Evolutionary conservation across 176 grass and related monocot genomes (phyloP).

Genomic region (Carex parvula): DNA sequence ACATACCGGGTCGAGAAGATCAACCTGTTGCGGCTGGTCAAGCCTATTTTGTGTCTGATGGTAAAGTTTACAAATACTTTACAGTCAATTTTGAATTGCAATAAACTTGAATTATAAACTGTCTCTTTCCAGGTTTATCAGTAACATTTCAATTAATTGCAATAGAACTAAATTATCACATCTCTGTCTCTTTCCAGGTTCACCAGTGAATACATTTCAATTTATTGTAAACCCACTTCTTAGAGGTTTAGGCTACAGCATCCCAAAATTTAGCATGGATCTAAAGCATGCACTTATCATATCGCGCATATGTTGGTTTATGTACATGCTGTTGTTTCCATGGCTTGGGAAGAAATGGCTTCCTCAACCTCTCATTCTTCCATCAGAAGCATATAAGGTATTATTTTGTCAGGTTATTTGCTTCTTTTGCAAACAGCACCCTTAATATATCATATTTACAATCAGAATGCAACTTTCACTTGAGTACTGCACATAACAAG

Average conservation of each 20-base stretch:
- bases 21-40: slow-evolving; percentile 73
- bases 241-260: slow-evolving; percentile 54
- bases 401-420: neutral
- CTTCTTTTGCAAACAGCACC: neutral
- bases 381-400: slow-evolving; percentile 88
- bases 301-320: slow-evolving; percentile 47
- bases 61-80: slow-evolving; percentile 37
- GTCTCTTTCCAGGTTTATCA: slow-evolving; percentile 51
- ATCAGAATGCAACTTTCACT: neutral
- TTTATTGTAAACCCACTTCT: slow-evolving; percentile 77
- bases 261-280: slow-evolving; percentile 47
- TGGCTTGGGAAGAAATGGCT: slow-evolving; percentile 84
- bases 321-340: slow-evolving; percentile 56
- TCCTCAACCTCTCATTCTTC: slow-evolving; percentile 74
- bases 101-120: neutral
- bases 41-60: slow-evolving; percentile 85
- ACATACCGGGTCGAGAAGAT: slow-evolving; percentile 73
- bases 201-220: slow-evolving; percentile 57
- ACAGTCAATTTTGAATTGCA: neutral
- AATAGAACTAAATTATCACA: neutral
- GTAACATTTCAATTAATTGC: slow-evolving; percentile 68
- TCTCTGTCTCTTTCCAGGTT: slow-evolving; percentile 41
- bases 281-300: slow-evolving; percentile 47
- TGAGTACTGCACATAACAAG: neutral
- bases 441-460: neutral